Base-by-base conservation (phyloP, 2,329 filamentous ascomycete species). In the Aspergillus brasiliensis region DNA sequence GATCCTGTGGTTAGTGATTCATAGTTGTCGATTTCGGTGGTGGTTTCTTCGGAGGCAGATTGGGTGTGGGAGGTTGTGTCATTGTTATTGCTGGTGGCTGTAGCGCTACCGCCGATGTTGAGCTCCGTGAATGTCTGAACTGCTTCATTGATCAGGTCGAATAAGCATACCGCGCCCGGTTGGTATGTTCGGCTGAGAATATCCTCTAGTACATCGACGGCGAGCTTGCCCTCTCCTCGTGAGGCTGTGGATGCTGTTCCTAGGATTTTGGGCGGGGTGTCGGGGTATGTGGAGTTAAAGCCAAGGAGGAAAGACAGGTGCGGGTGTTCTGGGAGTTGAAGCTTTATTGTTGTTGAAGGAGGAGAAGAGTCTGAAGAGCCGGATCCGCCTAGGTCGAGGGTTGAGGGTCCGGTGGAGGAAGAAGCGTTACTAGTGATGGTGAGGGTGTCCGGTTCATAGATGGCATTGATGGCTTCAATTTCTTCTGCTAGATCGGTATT, bases 161-260 rank as follows among this genome's bases (percentile, higher is more conserved):
- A 99, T 3, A 99, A 80, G 70, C 93, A 97, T 21, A 96, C 92
- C 55, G 86, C 84, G 0, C 92, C 92, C 0, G 87, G 84, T 55
- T 84, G 82, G 74, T 88, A 97, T 4, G 91, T 83, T n/a, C 82
- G 80, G 1, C 80, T 81, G 31, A 97, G 77, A 0, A 89, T 87
- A 37, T 87, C 81, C 28, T 87, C 82, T 59, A 95, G 88, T 2
- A 91, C 77, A 2, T 85, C 83, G n/a, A 93, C 82, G 52, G 92
- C 85, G 54, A 86, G 81, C 53, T 85, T 87, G 2, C 91, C 92
- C 62, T 90, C 87, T 38, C 93, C 91, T 19, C 87, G 84, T 65
- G 85, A 80, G 13, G 84, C 92, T 7, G 91, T 89, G 67, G 88
- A 91, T 69, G 96, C 89, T 15, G 90, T 94, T 47, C 91, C 91